phyloP scores from a whole-genome alignment of 2,329 filamentous ascomycete genomes.

The Myriangium duriaei region DNA sequence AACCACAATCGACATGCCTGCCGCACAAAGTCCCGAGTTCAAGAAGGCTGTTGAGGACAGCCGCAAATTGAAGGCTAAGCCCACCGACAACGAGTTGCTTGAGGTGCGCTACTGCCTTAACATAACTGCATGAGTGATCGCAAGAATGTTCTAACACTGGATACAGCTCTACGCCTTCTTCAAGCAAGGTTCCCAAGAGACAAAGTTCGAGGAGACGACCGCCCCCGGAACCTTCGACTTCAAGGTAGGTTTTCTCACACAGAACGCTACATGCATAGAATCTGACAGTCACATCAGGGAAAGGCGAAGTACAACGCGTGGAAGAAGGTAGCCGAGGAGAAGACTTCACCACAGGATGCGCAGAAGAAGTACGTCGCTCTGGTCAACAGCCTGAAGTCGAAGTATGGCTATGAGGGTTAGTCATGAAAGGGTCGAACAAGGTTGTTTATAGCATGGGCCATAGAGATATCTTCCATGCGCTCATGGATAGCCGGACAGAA shows the following conservation, averaged over 20 bases:
- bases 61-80: constrained; percentile 56
- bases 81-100: constrained; percentile 51
- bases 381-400: constrained; percentile 58
- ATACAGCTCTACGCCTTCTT: constrained; percentile 42
- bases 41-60: constrained; percentile 60
- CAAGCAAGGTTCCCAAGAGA: constrained; percentile 32
- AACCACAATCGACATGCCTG: constrained; percentile 11
- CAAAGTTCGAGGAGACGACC: constrained; percentile 25
- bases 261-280: not conserved
- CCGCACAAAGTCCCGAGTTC: constrained; percentile 50
- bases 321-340: constrained; percentile 56
- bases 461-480: too few relatives aligned
- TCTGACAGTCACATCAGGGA: constrained; percentile 15
- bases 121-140: not conserved
- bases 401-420: constrained; percentile 54
- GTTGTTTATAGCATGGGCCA: too few relatives aligned
- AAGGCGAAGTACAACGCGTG: constrained; percentile 74
- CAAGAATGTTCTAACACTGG: not conserved
- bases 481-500: too few relatives aligned
- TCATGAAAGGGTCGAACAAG: too few relatives aligned
- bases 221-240: constrained; percentile 59
- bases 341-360: constrained; percentile 50
- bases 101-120: constrained; percentile 33
- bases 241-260: constrained; percentile 37
- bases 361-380: constrained; percentile 65